Base-by-base conservation (phyloP, 83 land plant genomes). In the Diphasiastrum complanatum region DNA sequence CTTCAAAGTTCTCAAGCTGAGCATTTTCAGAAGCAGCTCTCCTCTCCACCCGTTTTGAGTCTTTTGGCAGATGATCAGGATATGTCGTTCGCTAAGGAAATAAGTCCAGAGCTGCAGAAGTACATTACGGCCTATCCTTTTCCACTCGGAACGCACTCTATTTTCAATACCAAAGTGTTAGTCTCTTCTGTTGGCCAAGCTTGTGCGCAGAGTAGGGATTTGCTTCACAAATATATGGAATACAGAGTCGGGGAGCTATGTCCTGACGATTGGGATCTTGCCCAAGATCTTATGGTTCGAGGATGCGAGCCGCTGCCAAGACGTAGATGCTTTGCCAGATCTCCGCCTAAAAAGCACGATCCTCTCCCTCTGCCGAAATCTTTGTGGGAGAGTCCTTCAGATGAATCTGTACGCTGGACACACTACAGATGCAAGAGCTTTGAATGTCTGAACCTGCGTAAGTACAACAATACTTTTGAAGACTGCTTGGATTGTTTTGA, bases 221-320 rank as follows among this genome's bases (percentile, higher is more conserved):
- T 55, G 18, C 19, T 55, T 6, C 35, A 33, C 30, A 55, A 14
- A 14, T 55, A 55, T 27, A 55, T 55, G 59, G 31, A 55, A n/a
- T 55, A 55, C 34, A 55, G 28, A 12, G 59, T 55, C 14, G 59
- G 35, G 34, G 27, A 24, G 28, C 34, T 55, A n/a, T 55, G 59
- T 19, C 59, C 59, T 16, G 59, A 55, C 34, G 59, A 55, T 35
- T 55, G 59, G 59, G 35, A 55, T 27, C 14, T 30, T 18, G 59
- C 59, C 10, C 59, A 55, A 19, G 59, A 31, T 19, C 59, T 55
- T 0, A 55, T 55, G 59, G 59, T 55, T 8, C 8, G 59, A 24
- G 59, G 59, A 10, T 55, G 59, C 34, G 59, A 55, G 34, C 59
- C 59, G 35, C 59, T 55, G 38, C 59, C 59, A 16, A 20, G 59